Conservation (phyloP, 2,329 filamentous ascomycete genomes). For the Talaromyces sp. region DNA sequence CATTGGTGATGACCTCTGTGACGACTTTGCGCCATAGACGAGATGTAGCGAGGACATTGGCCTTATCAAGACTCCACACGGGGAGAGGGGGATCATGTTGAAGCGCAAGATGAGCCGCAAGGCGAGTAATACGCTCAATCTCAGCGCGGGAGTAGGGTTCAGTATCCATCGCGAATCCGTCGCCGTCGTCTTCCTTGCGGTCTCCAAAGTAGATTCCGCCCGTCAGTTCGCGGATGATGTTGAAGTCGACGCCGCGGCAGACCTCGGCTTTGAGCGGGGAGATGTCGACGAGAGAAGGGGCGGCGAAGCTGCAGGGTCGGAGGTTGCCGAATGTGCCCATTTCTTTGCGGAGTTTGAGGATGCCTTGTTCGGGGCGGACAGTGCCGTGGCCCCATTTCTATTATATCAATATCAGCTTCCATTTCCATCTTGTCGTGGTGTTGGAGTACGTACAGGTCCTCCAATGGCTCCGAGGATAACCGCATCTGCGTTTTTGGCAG, state of each 20-base stretch:
- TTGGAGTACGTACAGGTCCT: conserved; percentile 62
- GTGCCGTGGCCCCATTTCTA: conserved; percentile 87
- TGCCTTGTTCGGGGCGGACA: conserved; percentile 87
- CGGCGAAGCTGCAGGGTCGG: conserved; percentile 92
- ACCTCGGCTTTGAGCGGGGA: conserved; percentile 85
- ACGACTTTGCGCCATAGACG: conserved; percentile 87
- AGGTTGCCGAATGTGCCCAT: conserved; percentile 94
- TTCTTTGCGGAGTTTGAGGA: conserved; percentile 88
- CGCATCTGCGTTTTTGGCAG: conserved; percentile 81
- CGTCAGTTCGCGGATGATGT: conserved; percentile 87
- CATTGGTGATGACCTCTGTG: conserved; percentile 76
- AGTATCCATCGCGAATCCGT: conserved; percentile 75
- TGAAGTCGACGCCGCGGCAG: conserved; percentile 85
- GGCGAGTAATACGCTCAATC: conserved; percentile 81
- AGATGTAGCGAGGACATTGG: conserved; percentile 89
- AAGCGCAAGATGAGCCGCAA: conserved; percentile 78
- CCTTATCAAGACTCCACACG: conserved; percentile 90
- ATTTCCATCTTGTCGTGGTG: not conserved
- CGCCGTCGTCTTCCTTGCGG: conserved; percentile 71
- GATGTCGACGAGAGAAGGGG: conserved; percentile 75
- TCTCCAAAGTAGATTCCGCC: conserved; percentile 96
- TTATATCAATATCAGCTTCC: conserved; percentile 9
- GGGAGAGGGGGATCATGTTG: conserved; percentile 71
- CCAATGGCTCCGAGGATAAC: conserved; percentile 92
- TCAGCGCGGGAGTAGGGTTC: conserved; percentile 82